Base-by-base conservation (phyloP, 257 asterid genomes). In the Solanum chilense region DNA sequence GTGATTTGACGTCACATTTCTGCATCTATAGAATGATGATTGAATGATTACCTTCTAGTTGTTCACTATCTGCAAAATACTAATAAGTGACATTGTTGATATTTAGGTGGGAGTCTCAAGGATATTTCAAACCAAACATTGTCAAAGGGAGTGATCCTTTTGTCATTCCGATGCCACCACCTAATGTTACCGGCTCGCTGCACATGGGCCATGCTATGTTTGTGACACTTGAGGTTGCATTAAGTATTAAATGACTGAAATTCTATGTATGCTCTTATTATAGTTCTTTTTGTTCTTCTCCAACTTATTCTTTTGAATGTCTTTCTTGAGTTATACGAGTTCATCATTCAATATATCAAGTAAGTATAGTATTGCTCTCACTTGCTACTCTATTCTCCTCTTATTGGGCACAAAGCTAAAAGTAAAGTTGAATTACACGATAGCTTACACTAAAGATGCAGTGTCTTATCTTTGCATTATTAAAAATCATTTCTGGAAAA, bases 151-250 rank as follows among this genome's bases (percentile, higher is more conserved):
- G 87, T 41, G 96, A 94, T 75, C 95, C 99, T 49, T 97, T 97
- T 89, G 98, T 95, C 73, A 82, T 97, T 87, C 86, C 99, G 66
- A 97, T 97, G 99, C 99, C 99, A 73, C 99, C 99, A 1, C 99
- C 99, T 75, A 97, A 97, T 91, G 98, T 97, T 86, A 97, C 99
- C 29, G 99, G 99, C 84, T 97, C 99, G 9, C 90, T 97, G 94
- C 99, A 97, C 92, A 97, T 97, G 99, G 99, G 99, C 64, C 99
- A 97, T 90, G 99, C 99, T 31, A 97, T 97, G 99, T 97, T 97
- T 90, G 99, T 97, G 89, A 94, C 99, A 88, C 99, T 97, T 86
- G 99, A 97, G 99, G 99, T 97, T 89, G 80, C 91, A 37, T 49
- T 47, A 60, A 68, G 45, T 42, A 77, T 77, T 39, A n/a, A 23